Evolutionary conservation across 495 filamentous ascomycete species (phyloP), one percentile per base, ranked within the genome.

Genomic region (Thermothielavioides terrestris): DNA sequence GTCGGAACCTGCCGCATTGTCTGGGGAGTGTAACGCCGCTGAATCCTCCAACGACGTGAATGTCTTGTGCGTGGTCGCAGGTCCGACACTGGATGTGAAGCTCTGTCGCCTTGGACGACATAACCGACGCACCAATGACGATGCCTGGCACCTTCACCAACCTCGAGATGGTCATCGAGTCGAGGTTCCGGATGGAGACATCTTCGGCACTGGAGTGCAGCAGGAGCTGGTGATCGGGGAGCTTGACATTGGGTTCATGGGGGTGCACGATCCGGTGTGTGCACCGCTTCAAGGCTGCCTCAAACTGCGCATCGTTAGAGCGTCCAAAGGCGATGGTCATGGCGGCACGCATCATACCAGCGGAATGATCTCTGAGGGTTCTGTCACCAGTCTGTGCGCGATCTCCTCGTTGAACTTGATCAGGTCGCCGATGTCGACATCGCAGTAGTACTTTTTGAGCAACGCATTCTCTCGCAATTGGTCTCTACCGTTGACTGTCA

Each of bases 321-420:
- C 7, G 42, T 46, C 7, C 41, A 17, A 12, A 63, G 26, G 64
- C 17, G 56, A n/a, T n/a, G 12, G 6, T 10, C 7, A 18, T 26
- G 27, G 3, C 2, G 28, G 4, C 2, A 32, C 17, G n/a, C n/a
- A 8, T 56, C 78, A 53, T 73, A 95, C 91, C 25, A 96, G 71
- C 46, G 94, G 91, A 49, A 97, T 92, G 40, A 95, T 85, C 27
- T 96, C 90, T 37, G 82, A 84, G 2, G 94, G 94, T 61, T 97
- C 90, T 25, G 84, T 90, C 15, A 84, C 86, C 45, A 99, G 78
- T 61, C 85, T 83, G 68, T 95, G 86, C 30, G 91, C 94, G 48
- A 99, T 77, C 62, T 96, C 89, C 67, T 97, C 94, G 57, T 96
- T 94, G 71, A 89, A 97, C 43, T 86, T 92, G 65, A 95, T 95